A percentile compares a stretch with the other conserved stretches of the same genome.
Conservation (phyloP, 164 flowering plant genomes). For the Hamamelis virginiana region DNA sequence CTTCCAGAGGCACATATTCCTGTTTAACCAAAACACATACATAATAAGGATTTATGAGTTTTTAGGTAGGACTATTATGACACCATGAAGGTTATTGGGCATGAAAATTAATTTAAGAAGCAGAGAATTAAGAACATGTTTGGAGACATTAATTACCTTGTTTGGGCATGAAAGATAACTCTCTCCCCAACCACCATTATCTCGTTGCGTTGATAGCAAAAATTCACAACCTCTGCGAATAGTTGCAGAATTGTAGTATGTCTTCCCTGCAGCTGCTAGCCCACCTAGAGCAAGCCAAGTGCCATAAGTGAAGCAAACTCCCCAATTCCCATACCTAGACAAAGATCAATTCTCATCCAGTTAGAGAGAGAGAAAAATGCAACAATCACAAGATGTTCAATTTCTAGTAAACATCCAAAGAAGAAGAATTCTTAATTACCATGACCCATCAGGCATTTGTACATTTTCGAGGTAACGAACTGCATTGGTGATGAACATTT, state of each 20-base stretch:
- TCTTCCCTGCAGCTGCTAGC: conserved; percentile 38
- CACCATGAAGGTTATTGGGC: too few relatives aligned
- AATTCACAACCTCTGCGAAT: conserved; percentile 39
- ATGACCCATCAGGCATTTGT: conserved; percentile 49
- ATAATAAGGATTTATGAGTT: too few relatives aligned
- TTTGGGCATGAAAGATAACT: too few relatives aligned
- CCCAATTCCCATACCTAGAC: conserved; percentile 42
- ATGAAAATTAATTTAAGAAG: too few relatives aligned
- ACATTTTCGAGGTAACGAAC: conserved; percentile 26
- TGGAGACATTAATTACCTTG: too few relatives aligned
- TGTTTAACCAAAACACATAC: conserved; percentile 6
- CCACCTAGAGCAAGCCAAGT: conserved; percentile 45
- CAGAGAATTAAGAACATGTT: too few relatives aligned
- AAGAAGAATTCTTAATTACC: too few relatives aligned
- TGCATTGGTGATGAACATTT: conserved; percentile 31
- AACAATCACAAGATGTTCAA: neutral
- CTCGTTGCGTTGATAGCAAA: conserved; percentile 32
- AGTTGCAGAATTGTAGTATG: conserved; percentile 32
- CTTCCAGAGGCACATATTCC: too few relatives aligned
- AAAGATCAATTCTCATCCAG: neutral
- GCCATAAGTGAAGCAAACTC: too few relatives aligned
- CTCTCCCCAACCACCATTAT: conserved; percentile 64
- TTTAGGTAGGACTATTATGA: neutral
- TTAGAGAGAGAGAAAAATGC: too few relatives aligned
- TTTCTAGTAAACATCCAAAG: too few relatives aligned